phyloP scores from a whole-genome alignment of 768 basidiomycete species.

The Calocybe cyanea region DNA sequence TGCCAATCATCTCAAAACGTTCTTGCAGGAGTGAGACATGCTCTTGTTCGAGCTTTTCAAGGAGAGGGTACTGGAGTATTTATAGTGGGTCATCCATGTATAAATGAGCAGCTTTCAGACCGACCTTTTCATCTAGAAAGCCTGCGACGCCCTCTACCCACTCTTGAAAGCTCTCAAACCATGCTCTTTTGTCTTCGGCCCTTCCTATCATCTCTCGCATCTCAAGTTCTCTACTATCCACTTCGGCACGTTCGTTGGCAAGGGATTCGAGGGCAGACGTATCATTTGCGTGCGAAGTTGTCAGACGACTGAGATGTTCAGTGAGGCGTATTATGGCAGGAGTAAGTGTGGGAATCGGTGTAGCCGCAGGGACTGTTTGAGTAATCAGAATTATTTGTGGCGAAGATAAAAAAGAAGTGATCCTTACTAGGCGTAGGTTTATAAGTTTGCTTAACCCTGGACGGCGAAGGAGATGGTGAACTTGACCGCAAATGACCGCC shows the following conservation, averaged over 20 bases:
- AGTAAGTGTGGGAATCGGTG: constrained; percentile 61
- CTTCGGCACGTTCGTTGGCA: constrained; percentile 56
- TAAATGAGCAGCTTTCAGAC: not conserved
- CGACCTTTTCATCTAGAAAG: constrained; percentile 85
- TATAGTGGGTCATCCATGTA: constrained; percentile 1
- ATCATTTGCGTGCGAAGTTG: constrained; percentile 65
- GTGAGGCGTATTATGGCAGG: constrained; percentile 60
- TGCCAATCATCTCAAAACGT: constrained; percentile 61
- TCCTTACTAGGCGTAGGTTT: constrained; percentile 67
- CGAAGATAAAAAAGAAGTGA: not conserved
- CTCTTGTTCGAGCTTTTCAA: constrained; percentile 78
- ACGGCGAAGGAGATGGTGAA: constrained; percentile 21
- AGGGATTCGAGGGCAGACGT: constrained; percentile 53
- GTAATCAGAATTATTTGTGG: constrained; percentile 9
- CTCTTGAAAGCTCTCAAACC: constrained; percentile 75
- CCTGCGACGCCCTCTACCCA: constrained; percentile 80
- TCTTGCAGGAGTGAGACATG: constrained; percentile 71
- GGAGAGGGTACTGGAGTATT: constrained; percentile 59
- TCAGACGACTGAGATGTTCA: constrained; percentile 54
- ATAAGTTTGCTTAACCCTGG: constrained; percentile 54
- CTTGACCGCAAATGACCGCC: constrained; percentile 55
- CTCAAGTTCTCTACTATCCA: constrained; percentile 67
- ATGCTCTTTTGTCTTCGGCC: constrained; percentile 76
- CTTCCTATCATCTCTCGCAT: constrained; percentile 70
- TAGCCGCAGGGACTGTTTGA: constrained; percentile 58